Evolutionary conservation across 108 stramenopile species (phyloP).

Genomic region (Pseudonitzschia multistriata): DNA sequence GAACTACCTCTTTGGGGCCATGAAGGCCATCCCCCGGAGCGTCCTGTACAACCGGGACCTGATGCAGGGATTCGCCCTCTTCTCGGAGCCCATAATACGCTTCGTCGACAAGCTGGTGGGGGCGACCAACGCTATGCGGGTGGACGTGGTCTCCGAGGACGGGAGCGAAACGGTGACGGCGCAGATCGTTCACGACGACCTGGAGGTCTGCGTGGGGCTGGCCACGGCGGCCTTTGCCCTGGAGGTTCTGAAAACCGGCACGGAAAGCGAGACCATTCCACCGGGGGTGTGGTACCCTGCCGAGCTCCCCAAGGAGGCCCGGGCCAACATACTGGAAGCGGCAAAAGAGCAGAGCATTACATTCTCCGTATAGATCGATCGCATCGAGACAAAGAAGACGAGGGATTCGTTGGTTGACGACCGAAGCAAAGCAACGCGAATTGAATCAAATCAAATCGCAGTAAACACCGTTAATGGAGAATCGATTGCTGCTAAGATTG

Average conservation of each 20-base stretch:
- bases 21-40: conserved; percentile 56
- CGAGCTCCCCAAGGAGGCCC: conserved; percentile 1
- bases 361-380: not conserved
- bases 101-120: conserved; percentile 82
- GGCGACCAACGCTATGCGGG: conserved; percentile 79
- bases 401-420: not conserved
- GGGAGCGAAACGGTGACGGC: conserved; percentile 14
- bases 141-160: conserved; percentile 41
- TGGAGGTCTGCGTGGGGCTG: conserved; percentile 82
- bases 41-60: conserved; percentile 62
- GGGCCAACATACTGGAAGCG: conserved; percentile 2
- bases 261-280: not conserved
- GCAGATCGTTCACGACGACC: conserved; percentile 67
- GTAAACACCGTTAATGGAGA: too few species aligned
- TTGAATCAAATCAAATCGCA: too few species aligned
- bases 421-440: too few species aligned
- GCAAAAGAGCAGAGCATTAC: not conserved
- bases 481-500: too few species aligned
- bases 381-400: not conserved
- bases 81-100: conserved; percentile 82
- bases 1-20: conserved; percentile 77
- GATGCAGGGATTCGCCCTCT: conserved; percentile 71
- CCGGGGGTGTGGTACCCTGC: conserved; percentile 10
- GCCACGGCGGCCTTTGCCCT: conserved; percentile 70
- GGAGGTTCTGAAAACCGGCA: not conserved